Evolutionary conservation across 2,329 filamentous ascomycete species (phyloP), one percentile per base, ranked within the genome.

Genomic region (Exophiala calicioides): DNA sequence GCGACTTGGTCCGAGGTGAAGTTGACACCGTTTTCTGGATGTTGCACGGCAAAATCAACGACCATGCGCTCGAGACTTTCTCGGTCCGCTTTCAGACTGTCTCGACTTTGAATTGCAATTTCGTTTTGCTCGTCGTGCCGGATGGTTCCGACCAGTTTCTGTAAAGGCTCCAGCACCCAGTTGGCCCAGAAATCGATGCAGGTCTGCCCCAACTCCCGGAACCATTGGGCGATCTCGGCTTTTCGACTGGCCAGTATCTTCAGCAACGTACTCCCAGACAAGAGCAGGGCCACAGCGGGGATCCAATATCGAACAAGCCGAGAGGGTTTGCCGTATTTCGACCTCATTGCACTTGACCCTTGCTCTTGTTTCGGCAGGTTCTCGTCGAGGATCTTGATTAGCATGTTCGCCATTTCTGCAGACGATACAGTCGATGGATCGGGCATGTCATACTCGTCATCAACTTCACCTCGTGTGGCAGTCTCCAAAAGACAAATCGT

Each of bases 11-110:
- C 66, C 5, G 90, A 83, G 4, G 76, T 82, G 24, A 90, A 71
- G 5, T 77, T 67, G 4, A 74, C 74, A 6, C 74, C 73, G 21
- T 63, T 60, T 13, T 76, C 70, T 1, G 88, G 86, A 60, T 90
- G 89, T 58, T 95, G 90, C 7, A 84, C 72, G 3, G 90, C 88
- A 71, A 98, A 98, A 58, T 97, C 93, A 27, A 98, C 85, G 3
- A 98, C 94, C 93, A 98, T 98, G 36, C 93, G 85, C 67, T 98
- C 91, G 23, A 98, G 73, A 62, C 90, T 96, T 43, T 90, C 88
- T 23, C 89, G 82, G 64, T 98, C 93, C 1, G 90, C 90, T 64
- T 86, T 84, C 16, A 98, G 78, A 57, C 90, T 96, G 57, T 91
- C 86, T 49, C 89, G 88, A 70, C 90, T 96, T 86, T 98, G 93